Evolutionary conservation across 306 rosid species (phyloP).

Genomic region (Cicer arietinum): DNA sequence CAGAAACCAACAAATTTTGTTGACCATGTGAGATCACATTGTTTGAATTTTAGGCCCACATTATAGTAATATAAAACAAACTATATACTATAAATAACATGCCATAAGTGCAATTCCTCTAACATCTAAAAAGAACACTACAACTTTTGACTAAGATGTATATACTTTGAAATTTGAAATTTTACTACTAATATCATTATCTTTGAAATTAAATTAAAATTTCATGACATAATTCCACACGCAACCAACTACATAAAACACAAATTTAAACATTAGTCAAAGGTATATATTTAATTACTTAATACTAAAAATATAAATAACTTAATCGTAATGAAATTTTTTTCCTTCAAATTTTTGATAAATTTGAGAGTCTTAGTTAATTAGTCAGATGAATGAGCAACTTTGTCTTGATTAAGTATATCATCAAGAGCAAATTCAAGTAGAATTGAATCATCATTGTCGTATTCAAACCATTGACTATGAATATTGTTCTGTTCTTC

Average conservation of each 20-base stretch:
- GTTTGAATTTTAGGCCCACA: conserved; percentile 47
- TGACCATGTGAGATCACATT: conserved; percentile 32
- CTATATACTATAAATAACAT: conserved; percentile 36
- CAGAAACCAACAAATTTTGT: conserved; percentile 48
- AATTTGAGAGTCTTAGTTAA: neutral
- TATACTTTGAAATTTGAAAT: conserved; percentile 12
- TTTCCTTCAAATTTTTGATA: neutral
- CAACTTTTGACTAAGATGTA: conserved; percentile 18
- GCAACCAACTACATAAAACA: conserved; percentile 12
- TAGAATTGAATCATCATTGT: conserved; percentile 31
- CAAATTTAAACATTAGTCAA: conserved; percentile 13
- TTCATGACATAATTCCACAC: conserved; percentile 23
- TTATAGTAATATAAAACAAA: conserved; percentile 3
- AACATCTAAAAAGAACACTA: conserved; percentile 28
- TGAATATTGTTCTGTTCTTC: conserved; percentile 18
- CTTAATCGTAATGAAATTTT: neutral
- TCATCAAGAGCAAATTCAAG: conserved; percentile 37
- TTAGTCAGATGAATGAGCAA: conserved; percentile 14
- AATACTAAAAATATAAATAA: conserved; percentile 27
- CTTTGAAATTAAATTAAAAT: conserved; percentile 18
- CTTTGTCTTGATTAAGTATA: conserved; percentile 23
- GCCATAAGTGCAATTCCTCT: conserved; percentile 10
- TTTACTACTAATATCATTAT: conserved; percentile 1
- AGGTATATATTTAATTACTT: conserved; percentile 2
- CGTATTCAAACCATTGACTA: conserved; percentile 28